Evolutionary conservation across 768 basidiomycete species (phyloP).

Genomic region (Leccinum truebloodii): DNA sequence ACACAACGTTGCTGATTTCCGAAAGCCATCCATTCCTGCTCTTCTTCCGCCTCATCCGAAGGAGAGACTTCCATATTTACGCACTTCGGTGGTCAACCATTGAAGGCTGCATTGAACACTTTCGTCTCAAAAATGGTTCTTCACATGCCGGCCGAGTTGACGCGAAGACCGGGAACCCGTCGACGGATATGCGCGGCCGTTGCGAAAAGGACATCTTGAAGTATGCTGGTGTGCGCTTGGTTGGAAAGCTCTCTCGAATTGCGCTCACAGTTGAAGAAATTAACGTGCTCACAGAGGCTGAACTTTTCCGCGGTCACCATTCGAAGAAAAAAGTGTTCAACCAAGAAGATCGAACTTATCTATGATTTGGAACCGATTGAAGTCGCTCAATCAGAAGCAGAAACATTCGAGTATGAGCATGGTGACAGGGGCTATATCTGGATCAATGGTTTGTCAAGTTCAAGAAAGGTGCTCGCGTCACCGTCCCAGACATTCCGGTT

Average conservation of each 20-base stretch:
- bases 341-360: constrained; percentile 91
- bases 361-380: constrained; percentile 98
- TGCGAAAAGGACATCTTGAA: constrained; percentile 93
- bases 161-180: constrained; percentile 91
- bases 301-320: constrained; percentile 96
- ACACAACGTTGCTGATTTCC: constrained; percentile 53
- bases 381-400: constrained; percentile 85
- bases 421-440: constrained; percentile 96
- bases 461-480: constrained; percentile 78
- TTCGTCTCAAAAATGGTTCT: constrained; percentile 31
- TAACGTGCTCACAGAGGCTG: constrained; percentile 67
- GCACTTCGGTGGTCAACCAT: constrained; percentile 96
- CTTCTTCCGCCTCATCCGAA: constrained; percentile 56
- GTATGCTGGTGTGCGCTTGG: constrained; percentile 91
- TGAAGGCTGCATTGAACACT: constrained; percentile 81
- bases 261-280: constrained; percentile 1
- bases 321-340: constrained; percentile 97
- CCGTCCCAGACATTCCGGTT: constrained; percentile 95
- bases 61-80: constrained; percentile 81
- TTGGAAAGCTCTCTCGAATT: constrained; percentile 57
- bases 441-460: constrained; percentile 84
- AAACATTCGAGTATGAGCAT: constrained; percentile 95
- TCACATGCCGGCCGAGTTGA: constrained; percentile 99
- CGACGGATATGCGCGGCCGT: constrained; percentile 90
- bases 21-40: constrained; percentile 61